Evolutionary conservation across 2,329 filamentous ascomycete species (phyloP).

Genomic region (Mariannaea sp.): DNA sequence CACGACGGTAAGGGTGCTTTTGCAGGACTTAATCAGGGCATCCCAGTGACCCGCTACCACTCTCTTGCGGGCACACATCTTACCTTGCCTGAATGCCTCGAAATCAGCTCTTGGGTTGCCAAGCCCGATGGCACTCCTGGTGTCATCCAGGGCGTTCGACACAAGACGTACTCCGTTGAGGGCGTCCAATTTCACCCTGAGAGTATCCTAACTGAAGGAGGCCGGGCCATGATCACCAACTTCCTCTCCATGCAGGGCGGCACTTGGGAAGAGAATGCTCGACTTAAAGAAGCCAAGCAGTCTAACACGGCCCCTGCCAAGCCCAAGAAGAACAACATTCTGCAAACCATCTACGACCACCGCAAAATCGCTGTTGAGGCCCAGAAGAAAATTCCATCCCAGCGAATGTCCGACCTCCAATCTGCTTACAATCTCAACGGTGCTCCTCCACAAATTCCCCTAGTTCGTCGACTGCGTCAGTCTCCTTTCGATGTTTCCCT

Average conservation of each 20-base stretch:
- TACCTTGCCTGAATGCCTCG: slow-evolving; percentile 82
- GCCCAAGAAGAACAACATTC: slow-evolving; percentile 76
- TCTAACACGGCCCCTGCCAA: slow-evolving; percentile 36
- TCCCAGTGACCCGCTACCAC: slow-evolving; percentile 94
- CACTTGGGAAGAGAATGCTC: slow-evolving; percentile 84
- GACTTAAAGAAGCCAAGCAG: slow-evolving; percentile 46
- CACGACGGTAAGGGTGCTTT: slow-evolving; percentile 96
- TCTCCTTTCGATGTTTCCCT: slow-evolving; percentile 88
- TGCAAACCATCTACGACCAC: slow-evolving; percentile 88
- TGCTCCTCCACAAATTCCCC: slow-evolving; percentile 81
- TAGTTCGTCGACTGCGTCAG: slow-evolving; percentile 77
- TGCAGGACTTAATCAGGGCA: slow-evolving; percentile 73
- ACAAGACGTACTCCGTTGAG: slow-evolving; percentile 90
- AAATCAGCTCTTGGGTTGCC: slow-evolving; percentile 88
- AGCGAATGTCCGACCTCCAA: slow-evolving; percentile 81
- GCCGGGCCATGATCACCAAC: slow-evolving; percentile 88
- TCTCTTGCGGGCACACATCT: slow-evolving; percentile 91
- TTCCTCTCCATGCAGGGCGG: slow-evolving; percentile 87
- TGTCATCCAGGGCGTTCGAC: slow-evolving; percentile 95
- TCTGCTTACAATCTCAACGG: slow-evolving; percentile 84
- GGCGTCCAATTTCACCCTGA: slow-evolving; percentile 98
- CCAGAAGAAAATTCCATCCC: slow-evolving; percentile 85
- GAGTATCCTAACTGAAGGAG: slow-evolving; percentile 90
- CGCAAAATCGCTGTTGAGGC: slow-evolving; percentile 75
- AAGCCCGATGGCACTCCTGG: slow-evolving; percentile 77